phyloP scores from a whole-genome alignment of 2,329 filamentous ascomycete species.

The Diaporthe australafricana region DNA sequence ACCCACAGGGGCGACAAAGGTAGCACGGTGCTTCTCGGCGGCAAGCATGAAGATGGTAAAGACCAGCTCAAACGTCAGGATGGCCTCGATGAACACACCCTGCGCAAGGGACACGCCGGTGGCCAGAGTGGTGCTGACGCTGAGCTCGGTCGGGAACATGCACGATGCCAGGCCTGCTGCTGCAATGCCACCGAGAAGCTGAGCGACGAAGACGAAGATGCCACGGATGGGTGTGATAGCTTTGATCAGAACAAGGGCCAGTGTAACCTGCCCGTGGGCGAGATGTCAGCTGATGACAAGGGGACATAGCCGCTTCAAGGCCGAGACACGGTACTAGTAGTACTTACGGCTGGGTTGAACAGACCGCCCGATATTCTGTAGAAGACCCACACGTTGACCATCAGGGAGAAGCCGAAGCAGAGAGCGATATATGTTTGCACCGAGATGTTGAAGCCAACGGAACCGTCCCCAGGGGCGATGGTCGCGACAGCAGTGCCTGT shows the following conservation, averaged over 20 bases:
- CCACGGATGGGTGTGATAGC: conserved; percentile 65
- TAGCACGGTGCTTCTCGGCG: conserved; percentile 79
- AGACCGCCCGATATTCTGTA: conserved; percentile 58
- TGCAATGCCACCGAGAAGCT: conserved; percentile 69
- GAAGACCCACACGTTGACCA: conserved; percentile 62
- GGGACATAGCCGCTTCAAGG: neutral
- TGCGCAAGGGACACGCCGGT: conserved; percentile 63
- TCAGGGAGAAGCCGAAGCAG: conserved; percentile 56
- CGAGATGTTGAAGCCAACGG: conserved; percentile 27
- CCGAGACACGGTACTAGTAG: neutral
- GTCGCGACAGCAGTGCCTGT: conserved; percentile 46
- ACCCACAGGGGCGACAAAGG: conserved; percentile 76
- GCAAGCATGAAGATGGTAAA: conserved; percentile 77
- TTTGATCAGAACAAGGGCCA: conserved; percentile 69
- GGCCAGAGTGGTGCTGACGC: conserved; percentile 67
- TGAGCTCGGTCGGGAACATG: conserved; percentile 64
- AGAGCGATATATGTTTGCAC: conserved; percentile 52
- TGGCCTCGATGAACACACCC: conserved; percentile 75
- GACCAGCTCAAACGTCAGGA: conserved; percentile 72
- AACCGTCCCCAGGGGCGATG: conserved; percentile 26
- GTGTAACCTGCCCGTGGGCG: conserved; percentile 52
- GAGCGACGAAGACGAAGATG: conserved; percentile 63
- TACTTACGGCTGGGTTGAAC: conserved; percentile 51
- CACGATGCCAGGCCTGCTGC: conserved; percentile 68
- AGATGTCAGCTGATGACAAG: neutral